Evolutionary conservation across 2,329 filamentous ascomycete genomes (phyloP).

Genomic region (Botrytis elliptica): DNA sequence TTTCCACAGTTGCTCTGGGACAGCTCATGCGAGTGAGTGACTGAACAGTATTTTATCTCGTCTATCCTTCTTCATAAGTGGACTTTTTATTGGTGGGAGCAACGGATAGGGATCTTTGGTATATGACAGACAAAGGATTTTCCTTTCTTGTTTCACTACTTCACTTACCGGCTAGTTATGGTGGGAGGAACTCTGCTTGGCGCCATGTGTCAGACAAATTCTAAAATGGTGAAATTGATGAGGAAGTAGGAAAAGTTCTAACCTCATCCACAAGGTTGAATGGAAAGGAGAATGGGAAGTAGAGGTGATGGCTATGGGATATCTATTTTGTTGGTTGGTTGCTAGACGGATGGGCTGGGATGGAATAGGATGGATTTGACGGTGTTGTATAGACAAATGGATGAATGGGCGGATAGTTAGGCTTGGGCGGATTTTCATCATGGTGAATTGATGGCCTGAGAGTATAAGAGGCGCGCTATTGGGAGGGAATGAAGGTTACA

Average conservation of each 20-base stretch:
- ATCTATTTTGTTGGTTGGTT: conserved; percentile 26
- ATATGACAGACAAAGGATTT: conserved; percentile 26
- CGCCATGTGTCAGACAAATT: conserved; percentile 34
- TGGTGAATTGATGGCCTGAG: neutral
- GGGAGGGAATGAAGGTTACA: conserved; percentile 14
- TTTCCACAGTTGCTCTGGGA: conserved; percentile 15
- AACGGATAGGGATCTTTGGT: conserved; percentile 24
- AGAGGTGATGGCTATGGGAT: conserved; percentile 24
- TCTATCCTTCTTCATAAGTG: conserved; percentile 20
- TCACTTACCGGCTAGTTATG: conserved; percentile 12
- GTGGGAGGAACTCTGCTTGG: conserved; percentile 19
- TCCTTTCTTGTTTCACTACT: conserved; percentile 14
- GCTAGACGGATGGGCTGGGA: conserved; percentile 26
- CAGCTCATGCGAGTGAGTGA: conserved; percentile 17
- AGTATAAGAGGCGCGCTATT: neutral
- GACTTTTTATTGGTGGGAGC: conserved; percentile 22
- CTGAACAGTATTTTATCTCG: conserved; percentile 23
- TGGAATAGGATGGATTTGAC: conserved; percentile 13
- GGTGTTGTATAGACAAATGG: conserved; percentile 19
- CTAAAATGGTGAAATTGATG: conserved; percentile 13
- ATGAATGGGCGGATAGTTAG: neutral
- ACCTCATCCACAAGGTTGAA: neutral
- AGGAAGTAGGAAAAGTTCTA: neutral
- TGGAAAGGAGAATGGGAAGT: conserved; percentile 12
- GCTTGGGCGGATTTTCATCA: neutral